Evolutionary conservation across 2,329 filamentous ascomycete species (phyloP), one percentile per base, ranked within the genome.

Genomic region (Lecanicillium sp.): DNA sequence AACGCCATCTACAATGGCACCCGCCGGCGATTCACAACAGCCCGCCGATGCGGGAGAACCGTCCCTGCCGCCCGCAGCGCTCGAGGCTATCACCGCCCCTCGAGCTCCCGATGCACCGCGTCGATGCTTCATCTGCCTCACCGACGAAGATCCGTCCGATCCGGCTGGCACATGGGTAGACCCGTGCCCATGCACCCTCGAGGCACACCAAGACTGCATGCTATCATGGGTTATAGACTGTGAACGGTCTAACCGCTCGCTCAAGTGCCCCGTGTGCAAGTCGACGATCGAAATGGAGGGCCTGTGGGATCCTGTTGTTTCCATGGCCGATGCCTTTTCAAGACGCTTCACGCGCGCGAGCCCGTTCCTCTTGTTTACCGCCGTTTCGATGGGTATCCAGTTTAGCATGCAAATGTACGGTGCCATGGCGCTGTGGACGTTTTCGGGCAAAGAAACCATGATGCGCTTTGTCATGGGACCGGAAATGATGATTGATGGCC

Each of bases 221-320:
- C 70, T 96, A 29, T 83, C 87, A 52, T 98, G 89, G 89, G 83
- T 96, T 14, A 83, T 85, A n/a, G 87, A 95, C 55, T 77, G 87
- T 54, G 88, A 95, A 62, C 73, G 60, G 43, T 60, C 73, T 55
- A 57, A 68, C 57, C 76, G 78, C 39, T 79, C 80, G 44, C 78
- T 95, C 46, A 67, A 76, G 38, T 98, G 92, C 56, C 90, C 90
- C 3, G 85, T 94, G 45, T 98, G 92, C 72, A 92, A 94, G 58
- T 74, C 79, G 2, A 73, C 78, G 48, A 94, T 96, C 51, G 67
- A 75, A 37, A 69, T 96, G 19, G 75, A 82, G 36, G 80, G 89
- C 35, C 84, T 85, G 12, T 76, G 73, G 51, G 88, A 89, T 53
- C 66, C 76, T 16, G 61, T 92, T 16, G 78, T 96, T 19, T 75